Percentiles rank a stretch among this genome's conserved stretches.
Conservation (phyloP, 306 rosid genomes). For the Bauhinia variegata region DNA sequence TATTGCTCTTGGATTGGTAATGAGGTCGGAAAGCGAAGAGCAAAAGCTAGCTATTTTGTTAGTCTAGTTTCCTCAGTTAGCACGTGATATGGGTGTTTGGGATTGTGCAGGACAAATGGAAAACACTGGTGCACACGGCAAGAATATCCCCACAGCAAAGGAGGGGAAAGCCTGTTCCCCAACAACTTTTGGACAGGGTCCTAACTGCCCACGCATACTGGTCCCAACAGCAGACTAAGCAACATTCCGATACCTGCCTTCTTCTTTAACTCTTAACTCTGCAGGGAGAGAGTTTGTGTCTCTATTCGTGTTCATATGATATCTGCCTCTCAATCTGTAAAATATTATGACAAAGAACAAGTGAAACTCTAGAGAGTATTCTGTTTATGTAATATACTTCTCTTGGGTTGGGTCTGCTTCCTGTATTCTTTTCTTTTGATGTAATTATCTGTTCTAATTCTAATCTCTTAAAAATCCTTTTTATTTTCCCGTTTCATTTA, state of each 20-base stretch:
- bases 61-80: constrained; percentile 5
- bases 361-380: constrained; percentile 30
- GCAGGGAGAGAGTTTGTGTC: no score
- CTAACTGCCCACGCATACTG: constrained; percentile 74
- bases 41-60: constrained; percentile 11
- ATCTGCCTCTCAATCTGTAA: constrained; percentile 39
- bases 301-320: no score
- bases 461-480: no score
- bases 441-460: no score
- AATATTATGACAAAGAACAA: constrained; percentile 30
- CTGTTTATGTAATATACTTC: constrained; percentile 37
- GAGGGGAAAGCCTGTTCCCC: constrained; percentile 94
- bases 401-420: constrained; percentile 34
- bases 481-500: no score
- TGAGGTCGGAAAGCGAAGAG: background rate
- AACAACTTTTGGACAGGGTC: constrained; percentile 88
- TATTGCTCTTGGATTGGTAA: background rate
- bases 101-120: constrained; percentile 87
- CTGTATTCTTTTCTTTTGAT: constrained; percentile 21
- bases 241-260: constrained; percentile 62
- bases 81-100: constrained; percentile 37
- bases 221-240: constrained; percentile 82
- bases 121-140: constrained; percentile 91
- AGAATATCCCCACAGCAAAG: constrained; percentile 90
- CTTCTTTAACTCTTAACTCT: constrained; percentile 42